Evolutionary conservation across 2,329 filamentous ascomycete species (phyloP).

Genomic region (Alternaria gaisen): DNA sequence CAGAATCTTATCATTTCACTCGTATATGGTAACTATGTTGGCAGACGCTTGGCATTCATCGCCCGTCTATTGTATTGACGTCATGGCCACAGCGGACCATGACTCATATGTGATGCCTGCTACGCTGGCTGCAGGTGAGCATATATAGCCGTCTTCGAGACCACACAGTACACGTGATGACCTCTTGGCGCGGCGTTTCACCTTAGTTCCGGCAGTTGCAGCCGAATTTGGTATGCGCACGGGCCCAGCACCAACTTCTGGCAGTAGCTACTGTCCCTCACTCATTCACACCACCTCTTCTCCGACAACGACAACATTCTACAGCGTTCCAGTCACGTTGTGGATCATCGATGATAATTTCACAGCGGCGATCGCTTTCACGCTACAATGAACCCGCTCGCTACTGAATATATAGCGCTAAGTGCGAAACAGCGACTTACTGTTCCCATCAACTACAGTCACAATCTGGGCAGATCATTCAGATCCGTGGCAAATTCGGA

Average conservation of each 20-base stretch:
- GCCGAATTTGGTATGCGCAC: slow-evolving; percentile 7
- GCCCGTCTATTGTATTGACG: not conserved
- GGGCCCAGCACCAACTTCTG: slow-evolving; percentile 9
- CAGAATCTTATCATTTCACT: not conserved
- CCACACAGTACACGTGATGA: slow-evolving; percentile 7
- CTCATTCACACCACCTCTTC: not conserved
- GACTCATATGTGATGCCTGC: not conserved
- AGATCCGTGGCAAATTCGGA: not conserved
- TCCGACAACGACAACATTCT: not conserved
- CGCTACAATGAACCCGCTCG: slow-evolving; percentile 7
- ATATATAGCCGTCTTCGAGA: not conserved
- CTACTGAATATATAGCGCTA: not conserved
- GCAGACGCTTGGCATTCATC: not conserved
- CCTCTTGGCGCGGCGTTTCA: slow-evolving; percentile 18
- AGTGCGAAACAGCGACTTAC: not conserved
- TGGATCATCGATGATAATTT: not conserved
- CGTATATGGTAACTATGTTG: not conserved
- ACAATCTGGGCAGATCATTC: not conserved
- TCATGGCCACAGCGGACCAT: not conserved
- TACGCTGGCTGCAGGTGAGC: not conserved
- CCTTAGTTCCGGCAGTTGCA: slow-evolving; percentile 1
- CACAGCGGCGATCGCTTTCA: slow-evolving; percentile 3
- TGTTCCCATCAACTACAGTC: not conserved
- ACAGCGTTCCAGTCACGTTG: not conserved
- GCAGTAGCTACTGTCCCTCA: not conserved